A percentile compares a stretch with the other conserved stretches of the same genome.
These are phyloP conservation scores for Erythrophleum fordii DNA, from an alignment of 306 rosid species.

Conservation along the genomic window DNA sequence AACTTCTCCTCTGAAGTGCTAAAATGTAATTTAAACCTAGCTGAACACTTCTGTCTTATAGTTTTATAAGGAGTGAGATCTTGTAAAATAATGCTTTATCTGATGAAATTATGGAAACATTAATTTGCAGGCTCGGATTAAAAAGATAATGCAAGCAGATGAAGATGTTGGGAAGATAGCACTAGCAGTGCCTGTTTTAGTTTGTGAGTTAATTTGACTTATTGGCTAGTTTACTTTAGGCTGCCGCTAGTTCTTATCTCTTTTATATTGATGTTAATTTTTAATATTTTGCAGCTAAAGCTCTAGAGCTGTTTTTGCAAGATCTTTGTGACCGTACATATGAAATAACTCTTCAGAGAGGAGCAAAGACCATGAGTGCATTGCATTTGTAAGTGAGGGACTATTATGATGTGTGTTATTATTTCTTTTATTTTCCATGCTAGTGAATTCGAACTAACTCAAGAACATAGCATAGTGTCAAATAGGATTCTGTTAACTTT, in stretches of 20 bases:
- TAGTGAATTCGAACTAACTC: conserved; percentile 14
- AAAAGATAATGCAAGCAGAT: conserved; percentile 99
- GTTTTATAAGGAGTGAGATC: conserved; percentile 12
- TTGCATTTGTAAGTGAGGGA: conserved; percentile 86
- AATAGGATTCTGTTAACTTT: not conserved
- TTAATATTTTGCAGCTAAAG: conserved; percentile 75
- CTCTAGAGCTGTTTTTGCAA: conserved; percentile 95
- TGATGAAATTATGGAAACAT: conserved; percentile 35
- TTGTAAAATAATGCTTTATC: conserved; percentile 9
- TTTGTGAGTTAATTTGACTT: conserved; percentile 69
- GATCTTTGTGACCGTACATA: conserved; percentile 99
- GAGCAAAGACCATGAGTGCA: conserved; percentile 96
- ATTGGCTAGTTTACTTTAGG: conserved; percentile 29
- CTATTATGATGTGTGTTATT: conserved; percentile 17
- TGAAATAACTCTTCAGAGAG: conserved; percentile 95
- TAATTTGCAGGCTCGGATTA: conserved; percentile 85
- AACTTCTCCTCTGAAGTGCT: not conserved
- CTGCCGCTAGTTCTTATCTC: not conserved
- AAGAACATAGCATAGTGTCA: conserved; percentile 17
- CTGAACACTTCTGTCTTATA: not conserved
- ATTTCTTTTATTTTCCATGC: not conserved
- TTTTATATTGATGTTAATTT: conserved; percentile 37
- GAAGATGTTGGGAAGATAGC: conserved; percentile 99
- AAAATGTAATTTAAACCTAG: conserved; percentile 3
- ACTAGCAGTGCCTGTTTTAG: conserved; percentile 95